Base-by-base conservation (phyloP, 768 basidiomycete genomes). In the Xerocomus brunneocitrinus region DNA sequence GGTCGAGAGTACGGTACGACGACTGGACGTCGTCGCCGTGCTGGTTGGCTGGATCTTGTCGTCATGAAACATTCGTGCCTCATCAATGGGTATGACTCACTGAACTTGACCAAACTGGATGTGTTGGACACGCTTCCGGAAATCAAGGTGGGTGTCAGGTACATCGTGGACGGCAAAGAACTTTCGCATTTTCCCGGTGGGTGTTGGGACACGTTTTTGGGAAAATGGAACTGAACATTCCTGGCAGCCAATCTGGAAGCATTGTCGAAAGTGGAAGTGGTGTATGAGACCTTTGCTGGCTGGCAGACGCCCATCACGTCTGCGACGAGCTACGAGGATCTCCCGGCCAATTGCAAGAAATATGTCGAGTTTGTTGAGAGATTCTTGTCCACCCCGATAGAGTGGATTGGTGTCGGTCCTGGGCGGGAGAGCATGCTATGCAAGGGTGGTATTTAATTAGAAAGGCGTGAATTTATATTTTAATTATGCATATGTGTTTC, bases 41-140 rank as follows among this genome's bases (percentile, higher is more conserved):
- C 94, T 70, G 97, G 97, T 12, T 99, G 97, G 97, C 83, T 99
- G 42, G 97, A 99, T 71, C 78, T 98, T 13, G 91, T 98, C 52
- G 92, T 98, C 39, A 80, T 99, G 77, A 87, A 84, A 68, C 87
- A 98, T 71, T 98, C 95, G 7, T 83, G 77, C 66, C 73, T 91
- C 57, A 91, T 99, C 79, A 99, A 99, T 70, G 97, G 97, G 34
- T 99, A 98, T 70, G 92, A 95, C 64, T 67, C 73, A 43, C 75
- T 98, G 57, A 99, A 99, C 72, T 79, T 99, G 59, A 99, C 97
- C 46, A 99, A 99, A 69, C 83, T 99, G 44, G 97, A 99, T 63
- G 77, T 99, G 14, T 79, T 99, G 46, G 95, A 98, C 63, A 74
- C 77, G 27, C 77, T 99, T 22, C 67, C 79, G 0, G 90, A 95